A percentile compares a stretch with the other conserved stretches of the same genome.
Conservation (phyloP, 495 filamentous ascomycete genomes). For the Alectoria sarmentosa region DNA sequence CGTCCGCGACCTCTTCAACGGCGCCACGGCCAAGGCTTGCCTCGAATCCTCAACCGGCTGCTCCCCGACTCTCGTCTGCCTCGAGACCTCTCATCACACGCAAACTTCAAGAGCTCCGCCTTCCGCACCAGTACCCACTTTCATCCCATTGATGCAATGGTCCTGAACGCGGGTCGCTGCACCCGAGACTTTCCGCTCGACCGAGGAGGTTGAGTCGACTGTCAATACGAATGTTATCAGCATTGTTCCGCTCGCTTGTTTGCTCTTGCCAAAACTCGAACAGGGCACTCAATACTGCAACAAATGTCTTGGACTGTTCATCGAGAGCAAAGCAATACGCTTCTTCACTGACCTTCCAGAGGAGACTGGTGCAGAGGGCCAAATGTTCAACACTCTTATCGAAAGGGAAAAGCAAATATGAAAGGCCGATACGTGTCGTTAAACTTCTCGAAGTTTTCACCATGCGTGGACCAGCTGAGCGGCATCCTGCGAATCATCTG, state of each 20-base stretch:
- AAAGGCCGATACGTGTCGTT: background rate
- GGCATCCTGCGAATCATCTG: background rate
- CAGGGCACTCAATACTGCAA: background rate
- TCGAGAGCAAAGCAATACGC: background rate
- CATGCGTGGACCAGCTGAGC: background rate
- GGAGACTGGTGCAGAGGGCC: background rate
- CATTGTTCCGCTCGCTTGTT: background rate
- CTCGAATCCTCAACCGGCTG: background rate
- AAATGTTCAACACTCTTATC: background rate
- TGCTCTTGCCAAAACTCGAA: background rate
- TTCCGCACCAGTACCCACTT: background rate
- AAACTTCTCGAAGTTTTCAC: background rate
- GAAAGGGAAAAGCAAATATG: background rate
- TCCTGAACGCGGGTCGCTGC: background rate
- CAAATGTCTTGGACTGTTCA: background rate
- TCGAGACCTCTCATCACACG: background rate
- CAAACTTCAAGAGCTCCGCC: background rate
- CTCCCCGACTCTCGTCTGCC: background rate
- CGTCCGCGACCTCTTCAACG: background rate
- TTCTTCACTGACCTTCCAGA: background rate
- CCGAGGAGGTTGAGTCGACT: background rate
- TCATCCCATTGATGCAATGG: background rate
- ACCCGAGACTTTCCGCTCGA: background rate
- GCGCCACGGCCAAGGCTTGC: background rate
- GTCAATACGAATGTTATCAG: background rate